Evolutionary conservation across 2,329 filamentous ascomycete genomes (phyloP).

Genomic region (Hypoxylon sp.): DNA sequence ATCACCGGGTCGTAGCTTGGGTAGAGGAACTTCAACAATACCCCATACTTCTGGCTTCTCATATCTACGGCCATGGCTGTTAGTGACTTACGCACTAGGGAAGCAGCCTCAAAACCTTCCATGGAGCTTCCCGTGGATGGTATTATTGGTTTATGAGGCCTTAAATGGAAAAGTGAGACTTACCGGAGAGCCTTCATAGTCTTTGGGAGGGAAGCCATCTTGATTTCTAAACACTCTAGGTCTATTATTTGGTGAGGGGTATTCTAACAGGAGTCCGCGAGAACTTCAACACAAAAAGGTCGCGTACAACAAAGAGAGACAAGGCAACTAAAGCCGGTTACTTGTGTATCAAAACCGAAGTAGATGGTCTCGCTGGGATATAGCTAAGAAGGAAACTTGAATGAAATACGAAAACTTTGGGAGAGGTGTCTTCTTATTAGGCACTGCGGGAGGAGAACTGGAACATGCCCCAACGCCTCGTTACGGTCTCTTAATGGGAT

Average conservation of each 20-base stretch:
- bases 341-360: conserved; percentile 14
- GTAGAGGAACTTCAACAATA: conserved; percentile 74
- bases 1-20: conserved; percentile 71
- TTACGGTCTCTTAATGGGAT: conserved; percentile 35
- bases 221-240: conserved; percentile 34
- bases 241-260: conserved; percentile 40
- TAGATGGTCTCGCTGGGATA: conserved; percentile 10
- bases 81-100: conserved; percentile 34
- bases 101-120: conserved; percentile 9
- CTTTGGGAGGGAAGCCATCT: conserved; percentile 57
- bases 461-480: conserved; percentile 30
- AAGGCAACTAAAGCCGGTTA: conserved; percentile 5
- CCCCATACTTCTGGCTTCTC: conserved; percentile 73
- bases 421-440: conserved; percentile 38
- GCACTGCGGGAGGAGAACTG: conserved; percentile 17
- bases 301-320: conserved; percentile 7
- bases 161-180: conserved; percentile 45
- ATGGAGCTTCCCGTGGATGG: conserved; percentile 9
- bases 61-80: conserved; percentile 61
- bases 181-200: conserved; percentile 72
- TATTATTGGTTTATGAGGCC: neutral
- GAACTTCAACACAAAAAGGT: conserved; percentile 4
- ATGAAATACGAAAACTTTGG: conserved; percentile 26
- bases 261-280: conserved; percentile 25
- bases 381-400: conserved; percentile 24